Percentiles rank a stretch among this genome's conserved stretches.
Conservation (phyloP, 148 eudicot genomes). For the Fagopyrum homotropicum region DNA sequence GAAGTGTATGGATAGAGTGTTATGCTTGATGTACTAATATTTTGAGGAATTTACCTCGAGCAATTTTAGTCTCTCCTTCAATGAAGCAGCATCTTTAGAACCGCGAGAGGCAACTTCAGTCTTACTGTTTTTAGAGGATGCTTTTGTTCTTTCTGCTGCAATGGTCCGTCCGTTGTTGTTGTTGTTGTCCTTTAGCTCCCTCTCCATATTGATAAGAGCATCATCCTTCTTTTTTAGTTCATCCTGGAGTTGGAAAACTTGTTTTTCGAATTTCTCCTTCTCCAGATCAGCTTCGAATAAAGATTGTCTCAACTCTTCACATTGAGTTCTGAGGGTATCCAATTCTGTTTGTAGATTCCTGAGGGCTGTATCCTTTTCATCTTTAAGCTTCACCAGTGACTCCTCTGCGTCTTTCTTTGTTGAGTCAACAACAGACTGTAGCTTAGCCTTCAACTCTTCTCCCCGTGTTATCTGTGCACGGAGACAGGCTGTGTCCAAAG, state of each 20-base stretch:
- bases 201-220: conserved; percentile 46
- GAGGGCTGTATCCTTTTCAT: conserved; percentile 40
- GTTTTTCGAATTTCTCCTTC: conserved; percentile 60
- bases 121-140: conserved; percentile 30
- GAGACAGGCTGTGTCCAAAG: conserved; percentile 34
- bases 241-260: conserved; percentile 39
- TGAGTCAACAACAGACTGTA: conserved; percentile 21
- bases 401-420: conserved; percentile 36
- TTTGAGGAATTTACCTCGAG: conserved; percentile 53
- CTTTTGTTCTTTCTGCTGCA: conserved; percentile 33
- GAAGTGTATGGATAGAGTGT: too few relatives aligned
- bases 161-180: conserved; percentile 17
- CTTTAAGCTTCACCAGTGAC: conserved; percentile 36
- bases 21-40: too few relatives aligned
- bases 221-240: conserved; percentile 67
- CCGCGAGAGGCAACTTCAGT: conserved; percentile 20
- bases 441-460: conserved; percentile 25
- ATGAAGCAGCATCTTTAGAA: conserved; percentile 44
- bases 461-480: conserved; percentile 26
- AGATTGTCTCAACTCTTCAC: conserved; percentile 36
- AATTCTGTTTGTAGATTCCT: conserved; percentile 41
- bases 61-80: conserved; percentile 59
- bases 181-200: conserved; percentile 47
- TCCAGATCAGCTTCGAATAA: conserved; percentile 49
- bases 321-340: conserved; percentile 36